Base-by-base conservation (phyloP, 2,329 filamentous ascomycete genomes). In the Bipolaris cookei region DNA sequence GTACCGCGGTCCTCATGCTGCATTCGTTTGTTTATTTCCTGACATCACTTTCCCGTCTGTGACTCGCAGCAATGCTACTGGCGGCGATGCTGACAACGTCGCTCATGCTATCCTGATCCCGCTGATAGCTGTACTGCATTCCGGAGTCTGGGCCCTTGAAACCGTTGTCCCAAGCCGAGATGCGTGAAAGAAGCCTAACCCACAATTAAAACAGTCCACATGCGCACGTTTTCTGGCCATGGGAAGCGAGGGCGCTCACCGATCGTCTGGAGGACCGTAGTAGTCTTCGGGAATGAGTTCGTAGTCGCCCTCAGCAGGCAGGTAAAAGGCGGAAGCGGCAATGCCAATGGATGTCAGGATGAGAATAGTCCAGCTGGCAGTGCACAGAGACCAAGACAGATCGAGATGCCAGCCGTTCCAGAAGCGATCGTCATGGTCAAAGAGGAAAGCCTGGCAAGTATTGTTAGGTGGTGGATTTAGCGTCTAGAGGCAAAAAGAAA, bases 271-370 rank as follows among this genome's bases (percentile, higher is more conserved):
- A 51, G 70, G 67, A 35, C 68, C 49, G 34, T 64, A 56, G 41
- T 65, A 56, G 46, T 64, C 57, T 41, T 75, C 69, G 28, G 81
- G 86, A 71, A 88, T 91, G 61, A 91, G 84, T 74, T 96, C 91
- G 78, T 97, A 97, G 54, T 91, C 93, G 69, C 90, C 91, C 74
- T 97, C 93, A 0, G 87, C 84, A 0, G 91, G 89, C 41, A 97
- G 80, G 20, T 90, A 76, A 57, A 87, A 86, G 4, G 88, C 89
- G 1, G 90, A 90, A 10, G 86, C 78, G 1, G 84, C 80, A 51
- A 97, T 80, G 11, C 84, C 86, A 13, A 81, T 71, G 0, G 80
- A 81, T 54, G 84, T 82, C 14, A 86, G 59, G 32, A 84, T 63
- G 58, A 84, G 77, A 3, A 86, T 72, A 51, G 77, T 80, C 84